Percentiles rank a stretch among this genome's conserved stretches.
phyloP scores from a whole-genome alignment of 305 asterid genomes.

The Plantago rigida region DNA sequence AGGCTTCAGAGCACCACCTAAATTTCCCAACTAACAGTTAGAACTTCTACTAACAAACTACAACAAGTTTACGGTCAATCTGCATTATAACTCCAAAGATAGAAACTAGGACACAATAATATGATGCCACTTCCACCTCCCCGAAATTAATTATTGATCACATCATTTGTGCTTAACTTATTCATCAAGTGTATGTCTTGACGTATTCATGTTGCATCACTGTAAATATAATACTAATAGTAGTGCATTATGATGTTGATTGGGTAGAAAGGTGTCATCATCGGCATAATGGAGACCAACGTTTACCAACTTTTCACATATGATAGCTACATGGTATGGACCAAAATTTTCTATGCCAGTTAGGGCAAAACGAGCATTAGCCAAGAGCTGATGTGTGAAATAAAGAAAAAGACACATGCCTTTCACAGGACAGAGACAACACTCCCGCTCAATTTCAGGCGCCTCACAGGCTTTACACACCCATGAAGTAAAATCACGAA shows the following conservation, averaged over 20 bases:
- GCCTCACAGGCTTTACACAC: constrained; percentile 95
- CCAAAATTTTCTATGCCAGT: too few relatives aligned
- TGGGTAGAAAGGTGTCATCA: too few relatives aligned
- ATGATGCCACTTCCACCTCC: neutral
- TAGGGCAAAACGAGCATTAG: too few relatives aligned
- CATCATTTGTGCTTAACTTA: neutral
- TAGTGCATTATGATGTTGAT: too few relatives aligned
- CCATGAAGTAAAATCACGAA: constrained; percentile 92
- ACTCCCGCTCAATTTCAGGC: constrained; percentile 84
- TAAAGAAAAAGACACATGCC: constrained; percentile 36
- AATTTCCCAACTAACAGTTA: constrained; percentile 26
- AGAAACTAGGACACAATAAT: constrained; percentile 3
- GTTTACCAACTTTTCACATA: too few relatives aligned
- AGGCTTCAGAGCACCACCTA: constrained; percentile 97
- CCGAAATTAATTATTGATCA: neutral
- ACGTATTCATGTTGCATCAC: too few relatives aligned
- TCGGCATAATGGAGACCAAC: too few relatives aligned
- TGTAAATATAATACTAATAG: too few relatives aligned
- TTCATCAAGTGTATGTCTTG: too few relatives aligned
- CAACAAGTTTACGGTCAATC: neutral
- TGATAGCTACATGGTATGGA: too few relatives aligned
- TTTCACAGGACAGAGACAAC: constrained; percentile 98
- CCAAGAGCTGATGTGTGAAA: neutral
- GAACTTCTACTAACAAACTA: neutral
- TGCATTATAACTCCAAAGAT: neutral